phyloP scores from a whole-genome alignment of 2,329 filamentous ascomycete genomes.

The Apiospora phragmitis region DNA sequence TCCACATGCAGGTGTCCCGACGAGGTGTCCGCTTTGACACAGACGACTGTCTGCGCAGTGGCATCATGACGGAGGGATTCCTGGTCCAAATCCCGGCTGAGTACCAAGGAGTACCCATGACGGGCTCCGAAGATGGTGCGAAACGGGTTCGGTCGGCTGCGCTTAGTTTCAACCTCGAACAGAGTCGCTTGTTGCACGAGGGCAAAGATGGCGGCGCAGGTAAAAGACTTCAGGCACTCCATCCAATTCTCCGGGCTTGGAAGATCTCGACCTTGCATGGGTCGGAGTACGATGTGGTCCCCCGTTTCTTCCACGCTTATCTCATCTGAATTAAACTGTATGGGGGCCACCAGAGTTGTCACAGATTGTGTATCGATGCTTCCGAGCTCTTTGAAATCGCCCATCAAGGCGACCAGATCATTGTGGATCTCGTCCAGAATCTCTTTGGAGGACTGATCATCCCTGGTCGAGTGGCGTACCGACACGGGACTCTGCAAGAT shows the following conservation, averaged over 20 bases:
- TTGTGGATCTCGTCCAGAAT: conserved; percentile 91
- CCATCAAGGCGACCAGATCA: conserved; percentile 53
- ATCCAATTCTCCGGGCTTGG: conserved; percentile 52
- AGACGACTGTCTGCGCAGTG: neutral
- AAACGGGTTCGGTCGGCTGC: neutral
- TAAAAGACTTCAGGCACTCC: neutral
- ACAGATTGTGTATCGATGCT: neutral
- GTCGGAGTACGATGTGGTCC: conserved; percentile 45
- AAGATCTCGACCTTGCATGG: conserved; percentile 65
- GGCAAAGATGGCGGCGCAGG: neutral
- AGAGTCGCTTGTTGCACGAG: neutral
- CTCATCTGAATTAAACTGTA: neutral
- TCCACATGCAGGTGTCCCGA: neutral
- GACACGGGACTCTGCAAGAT: conserved; percentile 95
- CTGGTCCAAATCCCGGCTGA: neutral
- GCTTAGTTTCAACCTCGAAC: neutral
- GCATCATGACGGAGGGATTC: neutral
- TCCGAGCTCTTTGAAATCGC: conserved; percentile 72
- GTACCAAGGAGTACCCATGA: neutral
- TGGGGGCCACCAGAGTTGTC: neutral
- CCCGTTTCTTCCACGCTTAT: neutral
- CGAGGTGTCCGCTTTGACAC: neutral
- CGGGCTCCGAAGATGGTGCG: neutral
- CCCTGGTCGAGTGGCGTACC: conserved; percentile 47
- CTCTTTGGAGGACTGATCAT: conserved; percentile 76